These are phyloP conservation scores for Plasmodium blacklocki DNA, from an alignment of 169 alveolate species.

Conservation along the genomic window DNA sequence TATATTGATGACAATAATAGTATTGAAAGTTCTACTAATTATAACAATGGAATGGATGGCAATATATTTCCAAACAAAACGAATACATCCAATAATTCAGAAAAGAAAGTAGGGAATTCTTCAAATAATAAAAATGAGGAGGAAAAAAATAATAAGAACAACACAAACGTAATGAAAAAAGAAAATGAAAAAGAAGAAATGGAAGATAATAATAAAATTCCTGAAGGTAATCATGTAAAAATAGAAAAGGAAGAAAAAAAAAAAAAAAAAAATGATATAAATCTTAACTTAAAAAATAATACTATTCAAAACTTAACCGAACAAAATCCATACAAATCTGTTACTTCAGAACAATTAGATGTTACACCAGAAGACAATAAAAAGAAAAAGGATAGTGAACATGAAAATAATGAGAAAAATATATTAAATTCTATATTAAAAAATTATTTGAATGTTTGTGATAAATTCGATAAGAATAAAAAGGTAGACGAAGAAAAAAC, in stretches of 20 bases:
- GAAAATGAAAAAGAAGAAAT: not conserved
- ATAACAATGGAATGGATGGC: slow-evolving; percentile 16
- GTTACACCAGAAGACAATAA: not conserved
- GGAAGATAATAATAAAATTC: not conserved
- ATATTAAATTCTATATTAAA: not conserved
- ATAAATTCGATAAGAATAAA: not conserved
- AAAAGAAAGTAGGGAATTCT: not conserved
- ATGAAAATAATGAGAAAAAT: not conserved
- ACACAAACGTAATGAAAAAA: not conserved
- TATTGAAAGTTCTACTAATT: slow-evolving; percentile 20
- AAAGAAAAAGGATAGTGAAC: slow-evolving; percentile 4
- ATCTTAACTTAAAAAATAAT: not conserved
- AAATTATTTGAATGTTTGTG: slow-evolving; percentile 16
- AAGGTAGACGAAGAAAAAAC: not conserved
- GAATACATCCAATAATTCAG: not conserved
- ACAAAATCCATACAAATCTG: not conserved
- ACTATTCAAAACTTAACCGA: not conserved
- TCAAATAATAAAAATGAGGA: not conserved
- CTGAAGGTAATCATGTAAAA: not conserved
- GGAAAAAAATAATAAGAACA: not conserved
- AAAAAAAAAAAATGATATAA: not conserved
- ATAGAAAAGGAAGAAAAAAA: not conserved
- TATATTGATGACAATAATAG: slow-evolving; percentile 48
- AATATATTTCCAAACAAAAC: slow-evolving; percentile 8
- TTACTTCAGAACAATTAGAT: not conserved